Base-by-base conservation (phyloP, 352 stramenopile species). In the Globisporangium nunn region DNA sequence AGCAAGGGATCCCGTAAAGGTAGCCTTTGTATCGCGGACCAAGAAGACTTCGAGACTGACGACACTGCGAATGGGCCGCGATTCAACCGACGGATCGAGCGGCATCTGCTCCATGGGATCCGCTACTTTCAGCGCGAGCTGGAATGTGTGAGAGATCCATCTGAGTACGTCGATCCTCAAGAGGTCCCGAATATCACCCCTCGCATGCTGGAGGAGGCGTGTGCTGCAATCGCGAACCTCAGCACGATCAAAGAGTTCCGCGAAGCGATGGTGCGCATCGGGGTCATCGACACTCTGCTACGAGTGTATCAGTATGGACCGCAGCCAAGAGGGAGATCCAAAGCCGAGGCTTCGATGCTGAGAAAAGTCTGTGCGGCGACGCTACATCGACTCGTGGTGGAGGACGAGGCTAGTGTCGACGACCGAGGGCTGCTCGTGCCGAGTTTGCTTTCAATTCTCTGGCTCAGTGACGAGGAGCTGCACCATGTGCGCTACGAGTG, bases 401-500 rank as follows among this genome's bases (percentile, higher is more conserved):
- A 91, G 47, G 78, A 89, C 47, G 71, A 70, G 8, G 72, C 68
- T 0, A 54, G 47, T 0, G 58, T 88, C 23, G 75, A 87, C 41
- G 50, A 54, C 6, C 50, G 59, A 6, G 67, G 48, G 1, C 53
- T 76, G 15, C 61, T 91, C 0, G 70, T 91, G 11, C 75, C 78
- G 0, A 87, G 75, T 39, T 52, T 88, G 8, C 62, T 88, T 8
- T 70, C 69, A 6, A 81, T 88, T 15, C 53, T 91, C 4, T 56
- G 62, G 12, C 74, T 85, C 28, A 79, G 52, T 1, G 78, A 88
- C 35, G 80, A 87, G 12, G 78, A 85, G 30, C 67, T 91, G 5
- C 76, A 88, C 28, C 71, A 85, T 59, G 76, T 88, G 7, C 75
- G 76, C n/a, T 91, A 89, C 52, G 74, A 85, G 50, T 87, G 74